A percentile compares a stretch with the other conserved stretches of the same genome.
These are phyloP conservation scores for Chaetomiaceae sp. DNA, from an alignment of 2,329 filamentous ascomycete species.

Conservation along the genomic window DNA sequence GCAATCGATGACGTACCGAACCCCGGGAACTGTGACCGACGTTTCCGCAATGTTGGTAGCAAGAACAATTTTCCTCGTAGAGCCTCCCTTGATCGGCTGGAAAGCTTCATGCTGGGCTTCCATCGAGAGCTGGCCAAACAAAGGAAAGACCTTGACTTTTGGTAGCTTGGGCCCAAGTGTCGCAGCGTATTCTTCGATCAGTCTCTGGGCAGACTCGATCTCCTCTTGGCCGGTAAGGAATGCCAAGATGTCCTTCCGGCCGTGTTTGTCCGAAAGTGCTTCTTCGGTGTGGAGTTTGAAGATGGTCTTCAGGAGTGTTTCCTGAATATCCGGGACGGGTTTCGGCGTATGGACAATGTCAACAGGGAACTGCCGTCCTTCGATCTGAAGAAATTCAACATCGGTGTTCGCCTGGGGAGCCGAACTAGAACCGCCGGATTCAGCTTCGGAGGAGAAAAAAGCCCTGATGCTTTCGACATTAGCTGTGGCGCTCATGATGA, in stretches of 20 bases:
- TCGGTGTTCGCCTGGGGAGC: slow-evolving; percentile 17
- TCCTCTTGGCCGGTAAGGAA: slow-evolving; percentile 93
- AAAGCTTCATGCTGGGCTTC: slow-evolving; percentile 84
- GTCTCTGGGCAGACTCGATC: slow-evolving; percentile 73
- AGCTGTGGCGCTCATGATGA: slow-evolving; percentile 96
- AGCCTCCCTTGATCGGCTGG: slow-evolving; percentile 62
- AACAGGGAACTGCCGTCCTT: slow-evolving; percentile 84
- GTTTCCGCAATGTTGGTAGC: slow-evolving; percentile 99
- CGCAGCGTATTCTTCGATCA: slow-evolving; percentile 74
- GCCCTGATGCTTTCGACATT: slow-evolving; percentile 72
- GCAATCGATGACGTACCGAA: slow-evolving; percentile 85
- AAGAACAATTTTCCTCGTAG: slow-evolving; percentile 82
- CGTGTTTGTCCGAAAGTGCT: slow-evolving; percentile 66
- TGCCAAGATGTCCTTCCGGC: slow-evolving; percentile 68
- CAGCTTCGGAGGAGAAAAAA: slow-evolving; percentile 63
- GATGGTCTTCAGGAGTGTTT: slow-evolving; percentile 73
- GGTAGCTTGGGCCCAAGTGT: slow-evolving; percentile 72
- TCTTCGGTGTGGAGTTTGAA: slow-evolving; percentile 84
- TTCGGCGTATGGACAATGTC: slow-evolving; percentile 68
- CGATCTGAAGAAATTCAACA: slow-evolving; percentile 57
- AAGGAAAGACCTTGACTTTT: slow-evolving; percentile 65
- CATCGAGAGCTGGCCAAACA: slow-evolving; percentile 88
- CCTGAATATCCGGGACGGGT: slow-evolving; percentile 75
- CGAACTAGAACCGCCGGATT: slow-evolving; percentile 1
- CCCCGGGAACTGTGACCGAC: slow-evolving; percentile 90